Base-by-base conservation (phyloP, 345 rosid genomes). In the Eucalyptus albens region DNA sequence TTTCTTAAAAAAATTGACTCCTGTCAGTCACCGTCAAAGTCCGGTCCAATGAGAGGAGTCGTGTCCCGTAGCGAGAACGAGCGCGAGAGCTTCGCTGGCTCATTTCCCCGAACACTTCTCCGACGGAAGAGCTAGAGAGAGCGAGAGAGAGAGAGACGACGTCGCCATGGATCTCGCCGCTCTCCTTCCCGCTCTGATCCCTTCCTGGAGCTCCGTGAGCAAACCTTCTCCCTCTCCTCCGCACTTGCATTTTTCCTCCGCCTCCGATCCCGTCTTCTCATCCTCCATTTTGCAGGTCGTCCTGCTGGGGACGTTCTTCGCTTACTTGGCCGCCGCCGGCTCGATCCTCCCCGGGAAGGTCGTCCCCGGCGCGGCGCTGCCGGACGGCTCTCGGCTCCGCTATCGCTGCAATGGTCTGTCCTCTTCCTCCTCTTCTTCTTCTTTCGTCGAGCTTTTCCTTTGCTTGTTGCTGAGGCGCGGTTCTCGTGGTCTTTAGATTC, bases 331-430 rank as follows among this genome's bases (percentile, higher is more conserved):
- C 21, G 86, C 93, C 86, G 94, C 93, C 87, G 98, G 98, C 91
- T 93, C 94, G 85, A 86, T 94, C 29, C 91, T 96, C 50, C 98
- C 97, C 51, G 99, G 97, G 12, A 95, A 94, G 95, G 91, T 93
- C 69, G 93, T 96, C 86, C 94, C 94, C 90, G 98, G 99, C 40
- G 97, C 89, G 27, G 83, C 91, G 29, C 92, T 97, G 67, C 93
- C 93, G 47, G 99, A 96, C 83, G 98, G 97, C 91, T 93, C 98
- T 89, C 95, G 97, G 31, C 96, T 96, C 86, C 91, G 92, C 90
- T 97, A 97, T 93, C 95, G 96, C 90, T 96, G 98, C 96, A 96
- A 97, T 91, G 99, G 99, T 96, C 17, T 72, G 29, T 77, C 82
- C 11, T 40, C 83, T 12, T 67, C 37, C 1, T 77, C 82, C 6